Base-by-base conservation (phyloP, 169 alveolate genomes). In the Eimeria maxima region DNA sequence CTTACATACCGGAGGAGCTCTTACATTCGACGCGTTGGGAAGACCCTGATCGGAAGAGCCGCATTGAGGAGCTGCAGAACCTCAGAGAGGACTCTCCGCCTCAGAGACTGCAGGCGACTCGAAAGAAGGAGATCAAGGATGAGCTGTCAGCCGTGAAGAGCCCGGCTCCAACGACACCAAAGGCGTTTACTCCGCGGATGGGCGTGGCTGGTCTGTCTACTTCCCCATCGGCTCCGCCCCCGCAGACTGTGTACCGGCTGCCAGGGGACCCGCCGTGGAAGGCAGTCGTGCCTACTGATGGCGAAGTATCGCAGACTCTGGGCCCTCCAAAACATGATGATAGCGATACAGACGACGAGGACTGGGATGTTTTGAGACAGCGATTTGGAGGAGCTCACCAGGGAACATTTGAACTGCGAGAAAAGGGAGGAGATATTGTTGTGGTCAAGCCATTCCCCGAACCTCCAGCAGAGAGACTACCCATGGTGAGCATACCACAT, bases 401-500 rank as follows among this genome's bases (percentile, higher is more conserved):
- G 81, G 93, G 93, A 10, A 86, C 93, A 60, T 63, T 86, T 22
- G 93, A 86, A 45, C 57, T 86, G 63, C 80, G 80, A 24, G 93
- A 86, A 13, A 33, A 42, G 10, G 93, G 69, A 24, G 93, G 93
- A 13, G 69, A 86, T 16, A 86, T 63, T 22, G 76, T 60, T 13
- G 44, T 86, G 63, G 80, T 86, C 29, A 86, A 86, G 81, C 93
- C 93, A 38, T 38, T 69, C 78, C 90, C 87, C 71, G 87, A 71
- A 50, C 80, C 87, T 27, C 89, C 95, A 90, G 74, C 95, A 16
- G 88, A 71, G 90, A 24, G 88, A 80, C 90, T 74, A 60, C 95
- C 80, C 80, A 20, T 44, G 42, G 90, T 69, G 8, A 27, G 27
- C 29, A 47, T 45, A 29, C 42, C 83, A 44, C 60, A 29, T 20